phyloP scores from a whole-genome alignment of 2,329 filamentous ascomycete genomes.

The Xylaria sp. region DNA sequence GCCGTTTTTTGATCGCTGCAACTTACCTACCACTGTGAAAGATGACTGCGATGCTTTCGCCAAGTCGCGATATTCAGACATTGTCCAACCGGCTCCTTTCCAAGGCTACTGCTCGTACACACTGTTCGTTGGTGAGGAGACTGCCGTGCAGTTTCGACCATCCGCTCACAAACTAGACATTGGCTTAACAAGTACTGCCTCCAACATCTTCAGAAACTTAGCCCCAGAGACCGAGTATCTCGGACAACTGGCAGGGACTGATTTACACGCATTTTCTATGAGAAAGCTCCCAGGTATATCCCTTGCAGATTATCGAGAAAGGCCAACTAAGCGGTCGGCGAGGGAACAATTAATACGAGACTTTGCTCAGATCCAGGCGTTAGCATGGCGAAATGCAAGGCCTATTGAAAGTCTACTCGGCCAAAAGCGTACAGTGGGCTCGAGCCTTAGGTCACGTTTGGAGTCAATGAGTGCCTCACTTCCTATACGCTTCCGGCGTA shows the following conservation, averaged over 20 bases:
- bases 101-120: slow-evolving; percentile 67
- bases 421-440: slow-evolving; percentile 53
- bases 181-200: slow-evolving; percentile 52
- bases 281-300: slow-evolving; percentile 56
- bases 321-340: slow-evolving; percentile 22
- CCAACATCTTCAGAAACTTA: slow-evolving; percentile 53
- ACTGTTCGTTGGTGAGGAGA: slow-evolving; percentile 53
- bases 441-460: slow-evolving; percentile 55
- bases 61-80: slow-evolving; percentile 47
- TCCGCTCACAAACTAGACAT: slow-evolving; percentile 56
- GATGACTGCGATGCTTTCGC: slow-evolving; percentile 51
- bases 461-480: slow-evolving; percentile 52
- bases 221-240: slow-evolving; percentile 57
- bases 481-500: slow-evolving; percentile 50
- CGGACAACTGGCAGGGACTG: slow-evolving; percentile 48
- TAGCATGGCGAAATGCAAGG: slow-evolving; percentile 50
- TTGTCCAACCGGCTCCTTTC: slow-evolving; percentile 50
- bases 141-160: slow-evolving; percentile 62
- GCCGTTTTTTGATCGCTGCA: slow-evolving; percentile 48
- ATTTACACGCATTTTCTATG: slow-evolving; percentile 57
- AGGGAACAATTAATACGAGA: slow-evolving; percentile 53
- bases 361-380: slow-evolving; percentile 56
- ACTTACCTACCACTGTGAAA: slow-evolving; percentile 43
- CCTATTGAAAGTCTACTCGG: slow-evolving; percentile 29
- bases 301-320: slow-evolving; percentile 50